Evolutionary conservation across 441 rosid species (phyloP), one percentile per base, ranked within the genome.

Genomic region (Dalechampia spathulata): DNA sequence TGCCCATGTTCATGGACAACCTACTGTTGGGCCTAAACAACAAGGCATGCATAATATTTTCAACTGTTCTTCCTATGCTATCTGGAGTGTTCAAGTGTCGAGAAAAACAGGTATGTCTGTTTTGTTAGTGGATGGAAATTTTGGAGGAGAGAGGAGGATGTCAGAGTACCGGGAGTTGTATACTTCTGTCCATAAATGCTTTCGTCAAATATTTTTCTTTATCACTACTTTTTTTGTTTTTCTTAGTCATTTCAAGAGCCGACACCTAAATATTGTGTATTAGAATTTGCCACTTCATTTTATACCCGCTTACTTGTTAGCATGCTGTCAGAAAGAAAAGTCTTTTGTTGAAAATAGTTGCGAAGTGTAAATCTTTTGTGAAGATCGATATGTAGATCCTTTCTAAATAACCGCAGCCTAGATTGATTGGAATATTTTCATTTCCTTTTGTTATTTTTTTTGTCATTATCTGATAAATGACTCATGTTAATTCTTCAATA

Each of bases 21-120:
- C 84, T 43, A 68, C 76, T 62, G 49, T 60, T 57, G 77, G 75
- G 57, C 70, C 83, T 19, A 87, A 85, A 66, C 87, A 81, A 59
- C 87, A 69, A 63, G 96, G 96, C 44, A 44, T 90, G 61, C 89
- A 88, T 52, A 55, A 86, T 56, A 50, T 67, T 55, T 62, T 72
- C 63, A 71, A 81, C 58, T 75, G 78, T 76, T 80, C 91, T 52
- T 76, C 96, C 49, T 90, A 72, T 64, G 83, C 93, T 52, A 75
- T 86, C 47, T 87, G 97, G 96, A 78, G 83, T 50, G 75, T 90
- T 67, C 97, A 85, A 47, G 94, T 81, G 64, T 93, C 99, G 53
- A 73, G 80, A 68, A 49, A 73, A 57, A 90, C 95, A 36, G 96
- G 97, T 85, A 60, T 46, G 13, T 50, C 44, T 44, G 28, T 54